These are phyloP conservation scores for Mollisiaceae sp. DNA, from an alignment of 2,329 filamentous ascomycete species.

Conservation along the genomic window DNA sequence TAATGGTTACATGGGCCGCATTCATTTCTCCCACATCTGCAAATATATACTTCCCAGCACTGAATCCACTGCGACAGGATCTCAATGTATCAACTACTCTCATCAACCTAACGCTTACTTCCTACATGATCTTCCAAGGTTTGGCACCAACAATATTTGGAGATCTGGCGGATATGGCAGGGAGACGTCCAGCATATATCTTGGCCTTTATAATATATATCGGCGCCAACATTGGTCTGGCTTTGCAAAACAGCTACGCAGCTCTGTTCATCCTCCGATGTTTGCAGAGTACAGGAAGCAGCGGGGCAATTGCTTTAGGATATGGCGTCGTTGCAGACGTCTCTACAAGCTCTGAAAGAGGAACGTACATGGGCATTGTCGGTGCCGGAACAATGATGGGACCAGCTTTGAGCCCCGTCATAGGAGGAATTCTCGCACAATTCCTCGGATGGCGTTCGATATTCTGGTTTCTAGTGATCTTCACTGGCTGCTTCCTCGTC, in stretches of 20 bases:
- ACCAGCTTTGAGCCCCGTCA: conserved; percentile 54
- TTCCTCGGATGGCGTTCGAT: conserved; percentile 56
- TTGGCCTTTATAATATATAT: conserved; percentile 61
- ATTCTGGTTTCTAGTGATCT: conserved; percentile 59
- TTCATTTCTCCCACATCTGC: conserved; percentile 44
- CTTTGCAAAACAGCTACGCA: conserved; percentile 55
- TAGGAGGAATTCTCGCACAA: conserved; percentile 54
- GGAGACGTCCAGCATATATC: conserved; percentile 61
- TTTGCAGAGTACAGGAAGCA: conserved; percentile 62
- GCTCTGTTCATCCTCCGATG: conserved; percentile 61
- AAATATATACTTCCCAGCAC: conserved; percentile 43
- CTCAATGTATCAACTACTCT: conserved; percentile 40
- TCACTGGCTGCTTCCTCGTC: conserved; percentile 47
- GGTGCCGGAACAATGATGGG: conserved; percentile 57
- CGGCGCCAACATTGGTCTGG: conserved; percentile 61
- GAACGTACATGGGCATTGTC: conserved; percentile 74
- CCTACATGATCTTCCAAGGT: conserved; percentile 59
- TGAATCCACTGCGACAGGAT: conserved; percentile 41
- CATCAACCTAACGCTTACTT: conserved; percentile 42
- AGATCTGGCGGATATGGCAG: conserved; percentile 59
- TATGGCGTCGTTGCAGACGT: conserved; percentile 77
- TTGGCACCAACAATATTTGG: conserved; percentile 63
- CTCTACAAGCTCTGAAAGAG: conserved; percentile 70
- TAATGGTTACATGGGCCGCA: conserved; percentile 52
- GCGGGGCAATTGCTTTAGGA: conserved; percentile 68